Percentiles rank a stretch among this genome's conserved stretches.
phyloP scores from a whole-genome alignment of 2,329 filamentous ascomycete genomes.

The Xylariaceae sp. region DNA sequence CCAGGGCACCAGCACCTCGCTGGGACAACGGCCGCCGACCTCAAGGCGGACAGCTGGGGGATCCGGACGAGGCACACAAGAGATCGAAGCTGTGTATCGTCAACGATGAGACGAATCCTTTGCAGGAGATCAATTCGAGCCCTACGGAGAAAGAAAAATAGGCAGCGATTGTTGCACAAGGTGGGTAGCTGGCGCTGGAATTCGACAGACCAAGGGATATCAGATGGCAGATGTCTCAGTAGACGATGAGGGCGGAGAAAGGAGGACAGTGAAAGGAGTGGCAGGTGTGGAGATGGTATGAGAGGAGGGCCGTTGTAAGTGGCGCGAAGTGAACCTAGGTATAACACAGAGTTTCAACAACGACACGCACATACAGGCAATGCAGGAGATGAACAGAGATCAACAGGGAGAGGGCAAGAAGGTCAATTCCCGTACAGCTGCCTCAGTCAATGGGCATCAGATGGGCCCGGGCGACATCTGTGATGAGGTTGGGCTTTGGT shows the following conservation, averaged over 20 bases:
- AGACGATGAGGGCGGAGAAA: slow-evolving; percentile 7
- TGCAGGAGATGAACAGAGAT: no score
- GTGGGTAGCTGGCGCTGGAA: slow-evolving; percentile 10
- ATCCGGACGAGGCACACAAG: no score
- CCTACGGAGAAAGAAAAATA: background rate
- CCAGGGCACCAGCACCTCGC: slow-evolving; percentile 13
- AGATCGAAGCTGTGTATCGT: no score
- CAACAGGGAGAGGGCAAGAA: no score
- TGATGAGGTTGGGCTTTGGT: slow-evolving; percentile 5
- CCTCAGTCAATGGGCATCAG: no score
- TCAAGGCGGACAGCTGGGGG: no score
- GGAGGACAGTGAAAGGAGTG: slow-evolving; percentile 12
- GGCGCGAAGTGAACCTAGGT: slow-evolving; percentile 10
- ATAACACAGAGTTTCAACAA: no score
- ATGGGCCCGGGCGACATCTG: no score
- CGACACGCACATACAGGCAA: no score
- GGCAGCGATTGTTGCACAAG: no score
- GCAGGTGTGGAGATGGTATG: slow-evolving; percentile 14
- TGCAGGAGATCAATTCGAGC: no score
- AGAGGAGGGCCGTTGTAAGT: slow-evolving; percentile 6
- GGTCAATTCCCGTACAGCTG: background rate
- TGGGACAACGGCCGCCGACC: slow-evolving; percentile 9
- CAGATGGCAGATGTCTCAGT: slow-evolving; percentile 16
- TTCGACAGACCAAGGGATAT: slow-evolving; percentile 7
- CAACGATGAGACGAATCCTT: no score